Evolutionary conservation across 2,329 filamentous ascomycete species (phyloP), one percentile per base, ranked within the genome.

Genomic region (Lachnellula cervina): DNA sequence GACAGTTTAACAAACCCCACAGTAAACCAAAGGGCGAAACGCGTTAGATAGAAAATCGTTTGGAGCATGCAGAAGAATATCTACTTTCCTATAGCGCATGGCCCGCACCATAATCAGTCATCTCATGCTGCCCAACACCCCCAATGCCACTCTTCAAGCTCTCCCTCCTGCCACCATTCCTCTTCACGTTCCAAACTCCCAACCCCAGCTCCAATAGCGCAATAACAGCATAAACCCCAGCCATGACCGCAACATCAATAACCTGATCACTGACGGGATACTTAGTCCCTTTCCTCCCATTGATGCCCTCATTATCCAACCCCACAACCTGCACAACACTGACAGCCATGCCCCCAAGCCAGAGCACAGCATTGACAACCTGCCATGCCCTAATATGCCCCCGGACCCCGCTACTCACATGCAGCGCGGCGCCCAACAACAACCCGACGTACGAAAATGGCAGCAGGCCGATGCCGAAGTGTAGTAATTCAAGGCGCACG

Each of bases 231-330:
- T 69, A 71, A 2, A 72, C 62, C 0, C 69, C 70, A 11, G 69
- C 66, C 63, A 71, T 68, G 13, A 72, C 69, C 0, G 59, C 64
- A 1, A 69, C 62, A 61, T 72, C 70, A 23, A 60, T 67, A 32
- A 72, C 56, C 49, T 72, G 65, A 51, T 72, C 69, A 13, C 58
- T 59, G 2, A 68, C 46, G 2, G 69, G 69, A 48, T 72, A 72
- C 53, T 66, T 70, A 2, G 43, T 64, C 9, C 62, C 64, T 42
- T 67, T 68, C 40, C 66, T 59, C 14, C 50, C 57, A n/a, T 59
- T 46, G 0, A 59, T 62, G 3, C 64, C 69, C 45, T 71, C 68
- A 3, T 66, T 66, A 5, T 40, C 47, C 34, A 72, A 56, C 28
- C 64, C 68, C 37, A 66, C 58, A 9, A 64, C 58, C 50, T 72